Base-by-base conservation (phyloP, 1,284 basidiomycete species). In the Anthracocystis walkeri region DNA sequence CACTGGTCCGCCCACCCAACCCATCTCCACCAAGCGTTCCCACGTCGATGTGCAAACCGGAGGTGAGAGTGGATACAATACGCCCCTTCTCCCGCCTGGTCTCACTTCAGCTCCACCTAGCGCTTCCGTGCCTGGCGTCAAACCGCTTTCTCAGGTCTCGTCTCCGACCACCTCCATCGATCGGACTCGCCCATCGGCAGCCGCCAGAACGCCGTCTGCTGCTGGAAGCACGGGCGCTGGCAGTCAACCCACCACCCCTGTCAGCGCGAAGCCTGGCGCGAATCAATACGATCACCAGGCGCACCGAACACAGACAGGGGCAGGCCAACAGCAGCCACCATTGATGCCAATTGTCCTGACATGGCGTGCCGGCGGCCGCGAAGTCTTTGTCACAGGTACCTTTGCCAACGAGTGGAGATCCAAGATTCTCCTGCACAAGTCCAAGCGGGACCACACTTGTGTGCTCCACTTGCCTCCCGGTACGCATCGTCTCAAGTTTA, bases 401-500 rank as follows among this genome's bases (percentile, higher is more conserved):
- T 88, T 89, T 82, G 88, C 88, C 18, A 88, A 89, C 64, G 88
- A 88, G 62, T 90, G 89, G 89, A 87, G 87, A 50, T 87, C 86
- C 50, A 86, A 89, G 69, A 83, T 85, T 33, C 73, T 79, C 0
- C 64, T 85, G 55, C 69, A 75, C 38, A 78, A 69, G 31, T 60
- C 74, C 45, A 81, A 77, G 23, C 68, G 75, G 8, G 80, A 79
- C 42, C 82, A 82, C 59, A 70, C 76, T 7, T 78, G 79, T 53
- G 74, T 83, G 27, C 65, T 85, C 14, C 80, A 84, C 50, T 70
- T 85, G 23, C 90, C 91, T 14, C 94, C 95, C 0, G 97, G 96
- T 23, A 95, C 95, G 2, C 95, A 99, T 84, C 93, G 96, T 68
- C 89, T 98, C 84, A 94, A 95, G 76, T 99, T 98, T 88, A 90